phyloP scores from a whole-genome alignment of 345 rosid species.

The Boechera retrofracta region DNA sequence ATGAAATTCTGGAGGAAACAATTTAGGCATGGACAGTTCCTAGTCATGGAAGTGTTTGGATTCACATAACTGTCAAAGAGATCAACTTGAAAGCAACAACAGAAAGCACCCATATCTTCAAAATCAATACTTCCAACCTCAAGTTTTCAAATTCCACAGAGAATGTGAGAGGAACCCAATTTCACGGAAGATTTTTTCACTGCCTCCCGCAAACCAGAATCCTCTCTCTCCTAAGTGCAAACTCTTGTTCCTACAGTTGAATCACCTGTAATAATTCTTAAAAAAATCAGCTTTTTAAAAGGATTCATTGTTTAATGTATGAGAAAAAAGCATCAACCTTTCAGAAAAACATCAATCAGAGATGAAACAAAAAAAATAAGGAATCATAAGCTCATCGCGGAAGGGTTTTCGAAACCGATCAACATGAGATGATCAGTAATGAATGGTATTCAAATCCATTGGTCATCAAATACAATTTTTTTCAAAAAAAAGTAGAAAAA shows the following conservation, averaged over 20 bases:
- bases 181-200: conserved; percentile 33
- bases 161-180: conserved; percentile 43
- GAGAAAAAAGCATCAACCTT: conserved; percentile 21
- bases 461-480: background rate
- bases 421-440: background rate
- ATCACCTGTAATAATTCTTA: conserved; percentile 22
- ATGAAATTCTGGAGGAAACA: conserved; percentile 74
- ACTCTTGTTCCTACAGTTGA: conserved; percentile 19
- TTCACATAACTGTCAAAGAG: conserved; percentile 75
- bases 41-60: conserved; percentile 66
- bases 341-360: conserved; percentile 4
- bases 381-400: conserved; percentile 17
- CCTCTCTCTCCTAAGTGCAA: conserved; percentile 47
- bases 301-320: background rate
- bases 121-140: conserved; percentile 30
- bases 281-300: background rate
- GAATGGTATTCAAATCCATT: background rate
- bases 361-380: background rate
- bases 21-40: conserved; percentile 78
- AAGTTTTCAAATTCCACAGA: conserved; percentile 22
- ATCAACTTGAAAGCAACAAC: conserved; percentile 78
- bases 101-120: conserved; percentile 75
- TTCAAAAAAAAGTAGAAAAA: background rate
- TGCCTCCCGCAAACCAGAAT: conserved; percentile 50
- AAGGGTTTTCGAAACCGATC: background rate